These are phyloP conservation scores for Penicillium sp. DNA, from an alignment of 2,329 filamentous ascomycete genomes.

Conservation along the genomic window DNA sequence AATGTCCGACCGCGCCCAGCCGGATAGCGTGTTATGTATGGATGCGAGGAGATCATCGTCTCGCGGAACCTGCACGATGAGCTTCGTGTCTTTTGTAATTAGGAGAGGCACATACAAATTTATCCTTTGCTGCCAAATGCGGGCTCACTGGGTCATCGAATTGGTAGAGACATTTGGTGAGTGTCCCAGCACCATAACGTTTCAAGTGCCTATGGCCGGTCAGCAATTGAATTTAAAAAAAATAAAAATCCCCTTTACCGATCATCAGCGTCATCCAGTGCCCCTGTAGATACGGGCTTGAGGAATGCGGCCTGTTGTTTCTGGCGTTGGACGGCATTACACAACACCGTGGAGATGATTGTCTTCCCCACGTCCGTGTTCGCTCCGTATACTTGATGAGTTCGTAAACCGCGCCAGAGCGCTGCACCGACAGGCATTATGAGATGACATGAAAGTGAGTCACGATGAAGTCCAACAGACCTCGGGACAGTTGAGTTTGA, in stretches of 20 bases:
- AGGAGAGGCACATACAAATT: constrained; percentile 25
- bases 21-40: constrained; percentile 46
- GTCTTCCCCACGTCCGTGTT: constrained; percentile 87
- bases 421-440: constrained; percentile 54
- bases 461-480: constrained; percentile 15
- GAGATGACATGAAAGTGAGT: constrained; percentile 5
- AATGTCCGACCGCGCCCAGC: constrained; percentile 34
- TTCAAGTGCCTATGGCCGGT: constrained; percentile 57
- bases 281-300: constrained; percentile 79
- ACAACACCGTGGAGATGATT: constrained; percentile 70
- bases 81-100: neutral
- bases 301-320: constrained; percentile 60
- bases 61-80: constrained; percentile 45
- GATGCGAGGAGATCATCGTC: constrained; percentile 51
- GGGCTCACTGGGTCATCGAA: constrained; percentile 74
- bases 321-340: constrained; percentile 56
- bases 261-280: constrained; percentile 67
- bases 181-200: constrained; percentile 55
- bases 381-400: constrained; percentile 75
- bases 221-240: neutral
- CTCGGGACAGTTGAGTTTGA: constrained; percentile 6
- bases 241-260: constrained; percentile 44
- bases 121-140: constrained; percentile 65
- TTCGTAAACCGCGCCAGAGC: constrained; percentile 66
- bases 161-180: constrained; percentile 65